Conservation (phyloP, 805 yeast genomes). For the Saccharomyces jurei region DNA sequence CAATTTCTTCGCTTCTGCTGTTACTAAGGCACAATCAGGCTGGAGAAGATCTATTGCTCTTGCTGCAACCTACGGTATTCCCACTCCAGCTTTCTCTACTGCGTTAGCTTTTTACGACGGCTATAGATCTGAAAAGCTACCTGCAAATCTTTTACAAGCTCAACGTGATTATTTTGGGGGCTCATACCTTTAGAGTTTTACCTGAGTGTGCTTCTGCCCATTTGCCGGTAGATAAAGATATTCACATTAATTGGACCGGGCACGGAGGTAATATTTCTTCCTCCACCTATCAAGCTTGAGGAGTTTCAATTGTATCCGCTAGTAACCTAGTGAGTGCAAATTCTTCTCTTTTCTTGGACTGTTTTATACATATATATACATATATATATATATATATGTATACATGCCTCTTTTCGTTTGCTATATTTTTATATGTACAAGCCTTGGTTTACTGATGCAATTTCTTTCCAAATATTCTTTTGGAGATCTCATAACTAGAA, state of each 20-base stretch:
- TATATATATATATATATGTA: background rate
- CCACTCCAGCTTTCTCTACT: slow-evolving; percentile 95
- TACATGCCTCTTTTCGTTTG: background rate
- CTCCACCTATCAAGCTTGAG: slow-evolving; percentile 83
- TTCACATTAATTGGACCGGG: slow-evolving; percentile 99
- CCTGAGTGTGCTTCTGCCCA: slow-evolving; percentile 73
- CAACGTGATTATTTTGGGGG: slow-evolving; percentile 99
- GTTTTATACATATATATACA: background rate
- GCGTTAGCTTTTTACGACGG: slow-evolving; percentile 98
- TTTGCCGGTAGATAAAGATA: slow-evolving; percentile 72
- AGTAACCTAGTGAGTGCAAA: background rate
- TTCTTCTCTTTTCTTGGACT: background rate
- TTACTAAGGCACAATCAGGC: slow-evolving; percentile 85
- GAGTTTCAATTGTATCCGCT: background rate
- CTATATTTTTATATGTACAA: background rate
- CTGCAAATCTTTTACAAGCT: slow-evolving; percentile 97
- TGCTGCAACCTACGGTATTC: slow-evolving; percentile 81
- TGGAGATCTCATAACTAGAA: slow-evolving; percentile 85
- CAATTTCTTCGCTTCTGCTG: slow-evolving; percentile 87
- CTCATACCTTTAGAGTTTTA: slow-evolving; percentile 94
- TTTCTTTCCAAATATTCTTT: slow-evolving; percentile 35
- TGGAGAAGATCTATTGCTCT: slow-evolving; percentile 86
- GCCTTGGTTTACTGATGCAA: background rate
- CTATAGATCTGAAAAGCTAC: slow-evolving; percentile 89
- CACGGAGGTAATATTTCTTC: slow-evolving; percentile 97